Evolutionary conservation across 2,329 filamentous ascomycete genomes (phyloP), one percentile per base, ranked within the genome.

Genomic region (Beauveria sp.): DNA sequence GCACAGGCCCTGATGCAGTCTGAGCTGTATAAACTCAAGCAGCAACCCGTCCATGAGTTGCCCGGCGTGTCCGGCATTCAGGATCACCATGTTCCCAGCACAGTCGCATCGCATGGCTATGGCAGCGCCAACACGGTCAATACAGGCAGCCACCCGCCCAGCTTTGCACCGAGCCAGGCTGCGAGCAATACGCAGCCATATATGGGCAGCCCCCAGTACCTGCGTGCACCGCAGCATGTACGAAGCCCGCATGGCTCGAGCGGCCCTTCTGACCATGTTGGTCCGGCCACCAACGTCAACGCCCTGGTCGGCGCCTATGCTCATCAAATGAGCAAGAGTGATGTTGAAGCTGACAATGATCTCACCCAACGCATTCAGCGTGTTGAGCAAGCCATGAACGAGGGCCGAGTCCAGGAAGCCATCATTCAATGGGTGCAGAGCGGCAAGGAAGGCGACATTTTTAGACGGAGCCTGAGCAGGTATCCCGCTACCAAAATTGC

Each of bases 1-100:
- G 81, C 83, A 1, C 89, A 92, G 73, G 75, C 82, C 4, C 82
- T 88, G 60, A 85, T 91, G 65, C 88, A 92, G 71, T 81, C 81
- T 47, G 82, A 83, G 65, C 78, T 87, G 61, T 72, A 86, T 56
- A 85, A 84, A 71, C 75, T 84, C 65, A 81, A 83, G 66, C 77
- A 80, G 52, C 77, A 81, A 64, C 70, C 77, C 20, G 73, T 76
- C 3, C 76, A 76, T 54, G 78, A 83, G 61, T 75, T 75, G n/a
- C 70, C 72, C 4, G 71, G 68, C 8, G 69, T 67, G 12, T 65
- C 66, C 41, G 67, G 64, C 10, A 65, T 63, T 30, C 66, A 64
- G 12, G 58, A 64, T 4, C 62, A 55, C 20, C 66, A 63, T 4
- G 65, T 65, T 12, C 61, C 62, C 2, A 70, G 68, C 55, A 67